Evolutionary conservation across 768 basidiomycete genomes (phyloP).

Genomic region (Rubroboletus pulcherrimus): DNA sequence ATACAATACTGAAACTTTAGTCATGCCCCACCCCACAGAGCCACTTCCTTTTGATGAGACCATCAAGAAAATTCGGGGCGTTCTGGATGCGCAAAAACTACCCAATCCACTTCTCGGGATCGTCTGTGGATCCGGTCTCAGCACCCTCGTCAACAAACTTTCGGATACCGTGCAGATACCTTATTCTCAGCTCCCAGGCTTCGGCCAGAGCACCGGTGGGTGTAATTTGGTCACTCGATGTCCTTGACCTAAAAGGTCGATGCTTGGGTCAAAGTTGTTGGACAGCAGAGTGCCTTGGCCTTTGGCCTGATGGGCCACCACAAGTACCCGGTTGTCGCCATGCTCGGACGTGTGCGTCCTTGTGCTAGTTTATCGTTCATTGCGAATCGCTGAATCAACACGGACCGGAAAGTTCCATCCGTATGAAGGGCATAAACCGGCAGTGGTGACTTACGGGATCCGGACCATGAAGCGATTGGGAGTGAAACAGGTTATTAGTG

Average conservation of each 20-base stretch:
- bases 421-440: constrained; percentile 77
- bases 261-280: constrained; percentile 50
- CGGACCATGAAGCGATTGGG: constrained; percentile 77
- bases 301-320: constrained; percentile 71
- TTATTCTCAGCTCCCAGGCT: constrained; percentile 69
- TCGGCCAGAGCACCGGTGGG: constrained; percentile 73
- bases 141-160: constrained; percentile 63
- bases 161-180: constrained; percentile 55
- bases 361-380: neutral
- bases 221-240: neutral
- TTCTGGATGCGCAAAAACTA: constrained; percentile 32
- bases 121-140: constrained; percentile 83
- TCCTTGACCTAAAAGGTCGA: neutral
- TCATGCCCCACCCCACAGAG: constrained; percentile 14
- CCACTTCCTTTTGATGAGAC: constrained; percentile 27
- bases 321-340: constrained; percentile 80
- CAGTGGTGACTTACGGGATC: constrained; percentile 73
- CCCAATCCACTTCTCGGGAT: constrained; percentile 69
- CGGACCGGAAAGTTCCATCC: constrained; percentile 60
- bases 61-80: constrained; percentile 26
- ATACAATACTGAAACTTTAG: neutral
- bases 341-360: constrained; percentile 74
- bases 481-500: constrained; percentile 71
- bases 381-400: constrained; percentile 1
- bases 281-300: constrained; percentile 76